Conservation (phyloP, 2,329 filamentous ascomycete species). For the Penicillium digitatum region DNA sequence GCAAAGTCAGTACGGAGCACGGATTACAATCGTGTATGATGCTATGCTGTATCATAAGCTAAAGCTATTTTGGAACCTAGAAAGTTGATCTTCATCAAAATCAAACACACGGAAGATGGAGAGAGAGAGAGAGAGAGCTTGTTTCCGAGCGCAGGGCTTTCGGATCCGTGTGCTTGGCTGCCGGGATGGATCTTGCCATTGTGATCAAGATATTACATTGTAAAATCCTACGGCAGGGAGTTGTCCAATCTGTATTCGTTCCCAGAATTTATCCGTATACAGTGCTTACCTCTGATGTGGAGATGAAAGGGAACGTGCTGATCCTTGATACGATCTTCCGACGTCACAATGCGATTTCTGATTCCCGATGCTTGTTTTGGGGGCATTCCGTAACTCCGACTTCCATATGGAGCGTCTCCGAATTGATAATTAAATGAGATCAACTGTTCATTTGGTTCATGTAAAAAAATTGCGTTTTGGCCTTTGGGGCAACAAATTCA, state of each 20-base stretch:
- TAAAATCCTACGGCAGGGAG: neutral
- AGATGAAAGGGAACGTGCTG: neutral
- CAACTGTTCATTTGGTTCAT: neutral
- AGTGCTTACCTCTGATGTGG: conserved; percentile 4
- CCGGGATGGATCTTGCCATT: neutral
- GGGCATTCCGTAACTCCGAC: neutral
- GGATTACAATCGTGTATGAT: neutral
- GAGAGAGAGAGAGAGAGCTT: conserved; percentile 1
- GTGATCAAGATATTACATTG: neutral
- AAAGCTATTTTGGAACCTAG: neutral
- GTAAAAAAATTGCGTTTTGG: neutral
- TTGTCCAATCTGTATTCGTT: neutral
- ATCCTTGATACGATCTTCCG: neutral
- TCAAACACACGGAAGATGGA: conserved; percentile 1
- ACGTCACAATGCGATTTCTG: neutral
- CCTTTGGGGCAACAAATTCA: neutral
- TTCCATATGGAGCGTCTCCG: neutral
- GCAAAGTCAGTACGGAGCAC: neutral
- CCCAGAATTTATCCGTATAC: neutral
- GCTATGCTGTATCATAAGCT: neutral
- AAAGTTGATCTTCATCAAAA: neutral
- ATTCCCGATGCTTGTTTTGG: neutral
- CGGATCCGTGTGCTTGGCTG: neutral
- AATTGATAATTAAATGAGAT: neutral
- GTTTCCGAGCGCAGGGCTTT: neutral